phyloP scores from a whole-genome alignment of 177 flowering plant species.

The Telopea speciosissima region DNA sequence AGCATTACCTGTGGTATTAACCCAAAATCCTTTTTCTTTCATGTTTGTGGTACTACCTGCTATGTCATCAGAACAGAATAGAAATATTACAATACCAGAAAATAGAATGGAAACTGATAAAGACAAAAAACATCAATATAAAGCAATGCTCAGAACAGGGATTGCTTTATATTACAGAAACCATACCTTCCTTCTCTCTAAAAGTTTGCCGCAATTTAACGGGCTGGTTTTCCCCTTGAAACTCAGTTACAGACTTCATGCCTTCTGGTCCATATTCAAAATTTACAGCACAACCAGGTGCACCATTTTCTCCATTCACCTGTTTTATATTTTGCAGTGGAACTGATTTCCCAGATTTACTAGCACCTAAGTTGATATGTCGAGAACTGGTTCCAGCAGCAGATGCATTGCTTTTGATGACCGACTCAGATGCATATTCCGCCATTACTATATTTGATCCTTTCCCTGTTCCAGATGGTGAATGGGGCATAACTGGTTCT shows the following conservation, averaged over 20 bases:
- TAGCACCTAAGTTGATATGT: slow-evolving; percentile 14
- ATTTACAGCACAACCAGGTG: slow-evolving; percentile 12
- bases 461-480: slow-evolving; percentile 48
- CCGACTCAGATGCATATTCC: slow-evolving; percentile 21
- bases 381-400: slow-evolving; percentile 18
- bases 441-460: slow-evolving; percentile 44
- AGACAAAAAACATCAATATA: not conserved
- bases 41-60: slow-evolving; percentile 29
- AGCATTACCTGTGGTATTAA: slow-evolving; percentile 29
- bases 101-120: not conserved
- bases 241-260: slow-evolving; percentile 26
- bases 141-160: too few relatives aligned
- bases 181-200: slow-evolving; percentile 38
- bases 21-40: slow-evolving; percentile 29
- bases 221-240: slow-evolving; percentile 48
- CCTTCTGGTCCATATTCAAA: slow-evolving; percentile 16
- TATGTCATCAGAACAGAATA: slow-evolving; percentile 8
- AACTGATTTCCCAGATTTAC: slow-evolving; percentile 17
- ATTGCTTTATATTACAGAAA: too few relatives aligned
- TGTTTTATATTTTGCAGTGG: slow-evolving; percentile 18
- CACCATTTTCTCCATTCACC: slow-evolving; percentile 20
- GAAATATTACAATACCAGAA: slow-evolving; percentile 1
- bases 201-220: slow-evolving; percentile 13
- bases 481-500: slow-evolving; percentile 31
- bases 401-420: slow-evolving; percentile 15